Percentiles rank a stretch among this genome's conserved stretches.
Evolutionary conservation across 176 grass and related monocot species (phyloP).

Genomic region (Leersia perrieri): DNA sequence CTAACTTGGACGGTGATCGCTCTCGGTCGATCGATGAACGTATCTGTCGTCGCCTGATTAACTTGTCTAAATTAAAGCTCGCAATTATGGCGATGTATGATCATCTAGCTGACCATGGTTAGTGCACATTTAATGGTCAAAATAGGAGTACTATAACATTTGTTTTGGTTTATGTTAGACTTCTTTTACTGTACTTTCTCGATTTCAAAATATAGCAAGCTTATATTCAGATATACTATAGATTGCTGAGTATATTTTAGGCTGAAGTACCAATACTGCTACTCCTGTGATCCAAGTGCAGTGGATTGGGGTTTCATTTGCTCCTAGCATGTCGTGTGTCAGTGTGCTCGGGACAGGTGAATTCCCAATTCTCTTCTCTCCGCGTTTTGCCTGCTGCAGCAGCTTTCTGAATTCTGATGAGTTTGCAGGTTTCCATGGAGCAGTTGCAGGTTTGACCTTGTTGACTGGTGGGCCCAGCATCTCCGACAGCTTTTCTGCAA

Average conservation of each 20-base stretch:
- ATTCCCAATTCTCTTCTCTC: no score
- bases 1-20: not conserved
- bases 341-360: no score
- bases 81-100: not conserved
- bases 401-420: not conserved
- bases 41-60: no score
- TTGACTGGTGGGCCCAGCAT: not conserved
- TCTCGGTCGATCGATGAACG: not conserved
- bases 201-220: no score
- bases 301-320: no score
- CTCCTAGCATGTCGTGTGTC: no score
- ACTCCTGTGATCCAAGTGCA: no score
- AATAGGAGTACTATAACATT: not conserved
- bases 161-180: not conserved
- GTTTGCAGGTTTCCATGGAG: not conserved
- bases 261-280: no score
- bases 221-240: no score
- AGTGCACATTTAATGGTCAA: not conserved
- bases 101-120: not conserved
- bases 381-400: not conserved
- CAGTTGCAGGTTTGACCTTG: not conserved
- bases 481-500: conserved; percentile 2
- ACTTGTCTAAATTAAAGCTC: conserved; percentile 3
- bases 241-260: no score
- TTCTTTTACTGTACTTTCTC: no score